phyloP scores from a whole-genome alignment of 1,284 basidiomycete genomes.

The Cryptococcus sp. region DNA sequence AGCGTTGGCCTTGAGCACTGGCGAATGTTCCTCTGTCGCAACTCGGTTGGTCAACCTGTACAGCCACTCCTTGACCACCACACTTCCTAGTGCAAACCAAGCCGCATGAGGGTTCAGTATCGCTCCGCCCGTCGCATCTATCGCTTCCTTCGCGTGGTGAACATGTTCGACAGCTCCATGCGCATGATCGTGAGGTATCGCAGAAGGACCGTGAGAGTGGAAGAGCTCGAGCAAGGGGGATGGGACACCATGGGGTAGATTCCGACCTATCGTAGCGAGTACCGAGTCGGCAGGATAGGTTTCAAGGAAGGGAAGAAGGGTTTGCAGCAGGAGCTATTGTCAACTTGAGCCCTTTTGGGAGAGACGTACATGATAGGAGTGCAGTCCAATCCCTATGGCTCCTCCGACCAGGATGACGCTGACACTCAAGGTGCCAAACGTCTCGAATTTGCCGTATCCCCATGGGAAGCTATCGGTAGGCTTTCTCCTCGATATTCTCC shows the following conservation, averaged over 20 bases:
- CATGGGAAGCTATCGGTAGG: conserved; percentile 60
- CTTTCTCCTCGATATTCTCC: conserved; percentile 75
- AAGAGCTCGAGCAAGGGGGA: conserved; percentile 46
- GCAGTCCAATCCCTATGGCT: conserved; percentile 85
- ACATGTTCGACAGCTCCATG: conserved; percentile 30
- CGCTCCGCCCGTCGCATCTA: conserved; percentile 20
- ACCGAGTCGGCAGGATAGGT: conserved; percentile 40
- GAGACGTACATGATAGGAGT: conserved; percentile 62
- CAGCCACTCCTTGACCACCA: conserved; percentile 85
- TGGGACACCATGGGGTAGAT: conserved; percentile 41
- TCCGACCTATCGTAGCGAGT: conserved; percentile 30
- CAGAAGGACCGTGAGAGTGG: conserved; percentile 41
- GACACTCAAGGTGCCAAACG: conserved; percentile 79
- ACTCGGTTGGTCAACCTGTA: conserved; percentile 82
- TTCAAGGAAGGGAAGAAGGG: conserved; percentile 46
- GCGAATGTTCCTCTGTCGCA: conserved; percentile 81
- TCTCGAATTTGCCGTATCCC: conserved; percentile 87
- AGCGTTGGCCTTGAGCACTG: conserved; percentile 86
- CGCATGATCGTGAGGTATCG: conserved; percentile 56
- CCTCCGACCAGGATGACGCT: conserved; percentile 76
- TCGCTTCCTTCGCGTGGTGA: conserved; percentile 23
- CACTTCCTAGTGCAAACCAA: conserved; percentile 82
- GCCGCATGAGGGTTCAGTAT: conserved; percentile 89
- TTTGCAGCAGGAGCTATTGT: conserved; percentile 40
- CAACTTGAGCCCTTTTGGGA: neutral